Conservation (phyloP, 75 land plant species). For the Picea sitchensis region DNA sequence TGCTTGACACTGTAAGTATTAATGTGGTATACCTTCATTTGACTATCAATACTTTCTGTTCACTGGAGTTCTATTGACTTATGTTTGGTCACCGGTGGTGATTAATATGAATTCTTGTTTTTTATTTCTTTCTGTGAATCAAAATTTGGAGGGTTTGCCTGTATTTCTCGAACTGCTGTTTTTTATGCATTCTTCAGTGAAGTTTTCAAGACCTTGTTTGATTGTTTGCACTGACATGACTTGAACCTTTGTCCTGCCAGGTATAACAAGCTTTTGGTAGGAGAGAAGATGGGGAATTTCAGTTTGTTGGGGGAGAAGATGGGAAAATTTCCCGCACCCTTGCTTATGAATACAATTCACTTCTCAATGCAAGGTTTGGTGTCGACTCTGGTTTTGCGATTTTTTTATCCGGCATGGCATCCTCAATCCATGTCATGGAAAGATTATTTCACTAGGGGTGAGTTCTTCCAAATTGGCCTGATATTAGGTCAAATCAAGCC, state of each 20-base stretch:
- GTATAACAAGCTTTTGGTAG: conserved; percentile 32
- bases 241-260: conserved; percentile 18
- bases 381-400: conserved; percentile 49
- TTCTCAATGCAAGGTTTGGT: conserved; percentile 92
- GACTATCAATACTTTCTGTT: no score
- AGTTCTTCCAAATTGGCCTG: conserved; percentile 4
- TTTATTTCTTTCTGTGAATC: no score
- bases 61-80: no score
- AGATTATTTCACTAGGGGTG: conserved; percentile 54
- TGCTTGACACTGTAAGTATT: conserved; percentile 68
- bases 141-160: background rate
- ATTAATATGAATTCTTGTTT: no score
- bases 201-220: conserved; percentile 4
- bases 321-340: conserved; percentile 96
- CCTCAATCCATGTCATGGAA: conserved; percentile 41
- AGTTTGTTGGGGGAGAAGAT: conserved; percentile 72
- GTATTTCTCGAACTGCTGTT: conserved; percentile 15
- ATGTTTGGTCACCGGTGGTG: no score
- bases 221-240: conserved; percentile 5
- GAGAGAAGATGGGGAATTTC: conserved; percentile 54
- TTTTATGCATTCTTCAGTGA: background rate
- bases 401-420: conserved; percentile 20
- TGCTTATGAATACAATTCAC: conserved; percentile 95
- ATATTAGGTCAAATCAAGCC: no score
- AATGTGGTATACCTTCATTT: background rate